Evolutionary conservation across 768 basidiomycete species (phyloP).

Genomic region (Auriscalpium vulgare): DNA sequence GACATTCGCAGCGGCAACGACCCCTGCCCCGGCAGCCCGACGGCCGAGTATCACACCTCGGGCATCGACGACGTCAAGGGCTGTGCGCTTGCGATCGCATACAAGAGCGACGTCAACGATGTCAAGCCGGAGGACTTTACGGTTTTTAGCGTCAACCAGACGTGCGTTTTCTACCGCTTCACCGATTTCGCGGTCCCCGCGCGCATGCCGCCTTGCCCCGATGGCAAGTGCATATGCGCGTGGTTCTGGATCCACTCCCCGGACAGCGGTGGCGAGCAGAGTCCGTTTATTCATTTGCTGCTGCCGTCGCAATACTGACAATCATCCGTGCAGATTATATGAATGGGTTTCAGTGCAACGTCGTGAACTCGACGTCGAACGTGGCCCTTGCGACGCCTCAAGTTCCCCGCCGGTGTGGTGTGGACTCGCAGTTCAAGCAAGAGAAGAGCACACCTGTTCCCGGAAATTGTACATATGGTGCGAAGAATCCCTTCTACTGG

Average conservation of each 20-base stretch:
- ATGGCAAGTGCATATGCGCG: constrained; percentile 57
- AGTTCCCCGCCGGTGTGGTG: constrained; percentile 58
- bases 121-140: constrained; percentile 65
- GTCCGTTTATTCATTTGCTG: constrained; percentile 26
- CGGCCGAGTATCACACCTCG: constrained; percentile 45
- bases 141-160: constrained; percentile 68
- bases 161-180: constrained; percentile 64
- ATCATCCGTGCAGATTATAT: constrained; percentile 44
- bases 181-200: constrained; percentile 64
- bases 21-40: constrained; percentile 40
- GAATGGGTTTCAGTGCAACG: constrained; percentile 65
- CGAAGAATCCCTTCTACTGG: constrained; percentile 69
- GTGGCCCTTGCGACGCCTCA: constrained; percentile 46
- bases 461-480: constrained; percentile 66
- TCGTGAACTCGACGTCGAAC: constrained; percentile 44
- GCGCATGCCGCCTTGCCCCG: constrained; percentile 60
- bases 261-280: constrained; percentile 56
- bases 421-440: constrained; percentile 37
- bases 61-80: constrained; percentile 48
- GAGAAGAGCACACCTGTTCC: constrained; percentile 33
- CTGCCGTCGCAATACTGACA: neutral
- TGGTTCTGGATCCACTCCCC: constrained; percentile 69
- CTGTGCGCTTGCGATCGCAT: constrained; percentile 69
- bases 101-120: constrained; percentile 49
- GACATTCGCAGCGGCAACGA: constrained; percentile 45